Conservation (phyloP, 1,284 basidiomycete genomes). For the Ustilago tritici region DNA sequence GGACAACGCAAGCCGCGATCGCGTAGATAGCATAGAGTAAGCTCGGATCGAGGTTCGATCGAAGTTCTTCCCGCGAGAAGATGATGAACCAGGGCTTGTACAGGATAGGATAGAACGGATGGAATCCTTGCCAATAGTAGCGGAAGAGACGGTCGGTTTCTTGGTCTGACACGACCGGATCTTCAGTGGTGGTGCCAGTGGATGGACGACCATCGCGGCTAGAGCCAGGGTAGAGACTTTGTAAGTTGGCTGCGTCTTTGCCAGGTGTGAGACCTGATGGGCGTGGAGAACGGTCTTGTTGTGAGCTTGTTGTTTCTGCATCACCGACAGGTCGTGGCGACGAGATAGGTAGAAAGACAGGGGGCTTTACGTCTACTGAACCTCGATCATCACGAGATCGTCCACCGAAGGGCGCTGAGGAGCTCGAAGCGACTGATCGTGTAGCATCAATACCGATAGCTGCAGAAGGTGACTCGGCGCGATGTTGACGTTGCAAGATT, state of each 20-base stretch:
- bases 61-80: constrained; percentile 48
- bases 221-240: constrained; percentile 26
- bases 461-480: constrained; percentile 35
- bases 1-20: constrained; percentile 55
- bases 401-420: constrained; percentile 29
- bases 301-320: constrained; percentile 33
- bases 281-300: constrained; percentile 41
- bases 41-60: constrained; percentile 45
- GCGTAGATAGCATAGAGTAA: constrained; percentile 59
- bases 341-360: constrained; percentile 43
- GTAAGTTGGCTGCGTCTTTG: constrained; percentile 13
- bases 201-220: constrained; percentile 19
- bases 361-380: constrained; percentile 17
- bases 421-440: constrained; percentile 29
- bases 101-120: constrained; percentile 64
- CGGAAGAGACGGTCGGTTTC: constrained; percentile 53
- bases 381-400: constrained; percentile 26
- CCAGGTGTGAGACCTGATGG: constrained; percentile 8
- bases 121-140: constrained; percentile 62
- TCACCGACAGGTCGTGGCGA: constrained; percentile 34
- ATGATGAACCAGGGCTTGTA: constrained; percentile 60
- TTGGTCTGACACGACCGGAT: constrained; percentile 45
- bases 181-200: constrained; percentile 4
- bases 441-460: constrained; percentile 8
- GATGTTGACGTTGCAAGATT: constrained; percentile 53